Percentiles rank a stretch among this genome's conserved stretches.
These are phyloP conservation scores for Fraxinus angustifolia DNA, from an alignment of 305 asterid genomes.

Conservation along the genomic window DNA sequence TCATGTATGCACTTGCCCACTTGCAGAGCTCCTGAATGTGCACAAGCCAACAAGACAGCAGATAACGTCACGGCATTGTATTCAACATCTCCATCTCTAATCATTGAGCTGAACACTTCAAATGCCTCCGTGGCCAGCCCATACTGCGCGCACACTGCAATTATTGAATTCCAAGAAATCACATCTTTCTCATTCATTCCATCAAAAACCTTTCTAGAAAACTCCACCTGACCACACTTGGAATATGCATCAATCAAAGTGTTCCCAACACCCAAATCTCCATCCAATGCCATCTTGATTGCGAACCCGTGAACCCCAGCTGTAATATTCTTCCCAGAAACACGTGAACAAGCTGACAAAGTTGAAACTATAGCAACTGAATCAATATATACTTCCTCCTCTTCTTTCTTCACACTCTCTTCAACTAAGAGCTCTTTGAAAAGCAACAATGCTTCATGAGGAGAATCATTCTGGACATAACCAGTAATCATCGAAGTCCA, in stretches of 20 bases:
- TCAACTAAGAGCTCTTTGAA: constrained; percentile 54
- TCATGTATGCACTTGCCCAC: constrained; percentile 65
- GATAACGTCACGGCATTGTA: constrained; percentile 64
- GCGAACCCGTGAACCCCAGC: constrained; percentile 65
- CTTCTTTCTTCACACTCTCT: constrained; percentile 26
- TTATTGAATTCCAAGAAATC: constrained; percentile 75
- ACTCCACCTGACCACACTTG: constrained; percentile 63
- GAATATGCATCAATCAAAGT: constrained; percentile 79
- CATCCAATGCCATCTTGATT: constrained; percentile 56
- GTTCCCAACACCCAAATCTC: constrained; percentile 52
- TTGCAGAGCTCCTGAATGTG: constrained; percentile 73
- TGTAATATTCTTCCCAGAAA: constrained; percentile 47
- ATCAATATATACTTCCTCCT: constrained; percentile 46
- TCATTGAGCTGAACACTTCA: constrained; percentile 47
- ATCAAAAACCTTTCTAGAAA: constrained; percentile 60
- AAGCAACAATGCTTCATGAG: constrained; percentile 58
- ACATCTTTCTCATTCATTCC: constrained; percentile 60
- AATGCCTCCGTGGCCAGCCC: constrained; percentile 58
- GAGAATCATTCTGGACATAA: constrained; percentile 48
- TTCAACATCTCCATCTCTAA: constrained; percentile 32
- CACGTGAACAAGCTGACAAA: constrained; percentile 71
- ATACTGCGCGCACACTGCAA: constrained; percentile 70
- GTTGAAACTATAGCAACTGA: constrained; percentile 63
- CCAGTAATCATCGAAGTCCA: constrained; percentile 90
- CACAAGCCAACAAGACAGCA: constrained; percentile 67